phyloP scores from a whole-genome alignment of 1,284 basidiomycete species.

The Cutaneotrichosporon sp. region DNA sequence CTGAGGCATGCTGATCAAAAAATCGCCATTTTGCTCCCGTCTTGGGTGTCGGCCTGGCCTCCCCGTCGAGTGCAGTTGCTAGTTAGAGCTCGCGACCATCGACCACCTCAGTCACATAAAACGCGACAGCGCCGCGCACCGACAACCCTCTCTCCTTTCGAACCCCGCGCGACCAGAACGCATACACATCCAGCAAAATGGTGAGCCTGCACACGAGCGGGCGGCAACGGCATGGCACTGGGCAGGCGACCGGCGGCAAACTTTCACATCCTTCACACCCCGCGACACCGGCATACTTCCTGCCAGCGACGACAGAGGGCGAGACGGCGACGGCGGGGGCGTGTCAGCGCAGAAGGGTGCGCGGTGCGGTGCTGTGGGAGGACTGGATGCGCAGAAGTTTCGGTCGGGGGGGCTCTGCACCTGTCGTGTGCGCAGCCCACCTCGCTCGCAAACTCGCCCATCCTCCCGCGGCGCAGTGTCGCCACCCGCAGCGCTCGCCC shows the following conservation, averaged over 20 bases:
- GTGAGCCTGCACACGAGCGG: slow-evolving; percentile 11
- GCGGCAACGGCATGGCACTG: background rate
- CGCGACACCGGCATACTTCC: background rate
- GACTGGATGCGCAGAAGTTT: background rate
- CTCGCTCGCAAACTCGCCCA: background rate
- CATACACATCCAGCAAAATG: slow-evolving; percentile 7
- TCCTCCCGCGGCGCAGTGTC: background rate
- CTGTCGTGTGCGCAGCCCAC: slow-evolving; percentile 2
- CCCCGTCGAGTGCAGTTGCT: background rate
- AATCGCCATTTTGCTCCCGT: too few species aligned
- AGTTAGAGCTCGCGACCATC: background rate
- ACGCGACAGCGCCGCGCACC: slow-evolving; percentile 5
- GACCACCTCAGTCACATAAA: slow-evolving; percentile 2
- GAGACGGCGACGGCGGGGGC: too few species aligned
- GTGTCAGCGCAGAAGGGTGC: background rate
- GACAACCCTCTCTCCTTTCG: background rate
- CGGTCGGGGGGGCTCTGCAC: background rate
- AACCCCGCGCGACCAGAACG: slow-evolving; percentile 5
- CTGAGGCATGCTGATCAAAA: background rate
- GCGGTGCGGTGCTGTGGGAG: background rate
- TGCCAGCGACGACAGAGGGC: background rate
- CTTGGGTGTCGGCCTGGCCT: too few species aligned
- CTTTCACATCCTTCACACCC: background rate
- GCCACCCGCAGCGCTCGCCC: background rate
- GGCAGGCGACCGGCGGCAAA: background rate